A percentile compares a stretch with the other conserved stretches of the same genome.
Conservation (phyloP, 208 protist species). For the Acanthamoeba quina region DNA sequence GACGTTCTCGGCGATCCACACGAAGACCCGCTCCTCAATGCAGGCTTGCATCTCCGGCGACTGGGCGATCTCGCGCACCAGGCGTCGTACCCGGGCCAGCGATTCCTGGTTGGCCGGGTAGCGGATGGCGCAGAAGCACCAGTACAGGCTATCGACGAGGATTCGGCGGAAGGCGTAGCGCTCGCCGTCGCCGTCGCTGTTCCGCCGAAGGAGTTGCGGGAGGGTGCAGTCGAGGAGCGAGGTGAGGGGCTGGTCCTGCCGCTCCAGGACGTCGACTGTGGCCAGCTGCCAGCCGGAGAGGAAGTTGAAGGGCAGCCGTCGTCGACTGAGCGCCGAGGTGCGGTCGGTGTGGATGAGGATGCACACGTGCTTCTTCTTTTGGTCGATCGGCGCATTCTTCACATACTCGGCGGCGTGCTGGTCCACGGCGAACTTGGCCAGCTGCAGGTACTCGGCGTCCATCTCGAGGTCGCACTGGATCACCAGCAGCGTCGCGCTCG, state of each 20-base stretch:
- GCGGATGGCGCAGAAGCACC: slow-evolving; percentile 19
- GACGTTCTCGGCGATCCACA: background rate
- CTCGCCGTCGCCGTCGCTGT: background rate
- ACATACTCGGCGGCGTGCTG: slow-evolving; percentile 11
- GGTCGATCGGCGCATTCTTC: background rate
- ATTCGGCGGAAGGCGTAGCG: slow-evolving; percentile 13
- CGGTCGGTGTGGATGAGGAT: slow-evolving; percentile 22
- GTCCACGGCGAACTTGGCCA: slow-evolving; percentile 19
- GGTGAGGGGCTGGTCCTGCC: background rate
- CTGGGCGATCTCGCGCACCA: background rate
- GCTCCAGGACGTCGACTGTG: slow-evolving; percentile 15
- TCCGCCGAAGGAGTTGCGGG: background rate
- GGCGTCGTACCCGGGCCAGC: background rate
- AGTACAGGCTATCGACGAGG: background rate
- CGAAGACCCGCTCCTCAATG: background rate
- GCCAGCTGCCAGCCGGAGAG: slow-evolving; percentile 39
- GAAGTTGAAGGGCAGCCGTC: slow-evolving; percentile 25
- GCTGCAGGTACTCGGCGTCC: slow-evolving; percentile 14
- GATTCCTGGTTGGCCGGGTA: slow-evolving; percentile 3
- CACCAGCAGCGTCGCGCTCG: background rate
- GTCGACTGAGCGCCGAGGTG: background rate
- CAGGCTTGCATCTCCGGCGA: slow-evolving; percentile 7
- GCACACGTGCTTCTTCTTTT: slow-evolving; percentile 24
- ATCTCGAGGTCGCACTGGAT: slow-evolving; percentile 34
- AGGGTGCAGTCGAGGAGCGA: background rate